phyloP scores from a whole-genome alignment of 1,284 basidiomycete species.

The Inonotus obliquus region DNA sequence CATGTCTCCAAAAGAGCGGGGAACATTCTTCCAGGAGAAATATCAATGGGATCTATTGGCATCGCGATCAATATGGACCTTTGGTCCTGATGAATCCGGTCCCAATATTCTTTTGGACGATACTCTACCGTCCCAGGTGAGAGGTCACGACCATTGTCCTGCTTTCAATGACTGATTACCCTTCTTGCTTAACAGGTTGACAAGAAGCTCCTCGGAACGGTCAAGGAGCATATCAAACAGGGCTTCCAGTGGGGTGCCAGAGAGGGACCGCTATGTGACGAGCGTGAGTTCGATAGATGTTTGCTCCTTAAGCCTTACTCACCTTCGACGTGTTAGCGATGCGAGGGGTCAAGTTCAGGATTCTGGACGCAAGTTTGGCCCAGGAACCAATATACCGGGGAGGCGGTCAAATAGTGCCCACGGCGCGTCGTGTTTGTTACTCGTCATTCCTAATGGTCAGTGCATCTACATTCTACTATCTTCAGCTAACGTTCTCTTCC shows the following conservation, averaged over 20 bases:
- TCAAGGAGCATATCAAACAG: conserved; percentile 95
- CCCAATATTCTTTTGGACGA: conserved; percentile 95
- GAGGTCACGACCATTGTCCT: conserved; percentile 3
- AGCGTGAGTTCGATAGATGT: conserved; percentile 66
- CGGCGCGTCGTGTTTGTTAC: conserved; percentile 95
- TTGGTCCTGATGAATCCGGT: conserved; percentile 94
- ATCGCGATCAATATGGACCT: conserved; percentile 99
- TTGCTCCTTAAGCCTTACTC: not conserved
- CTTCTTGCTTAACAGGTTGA: conserved; percentile 56
- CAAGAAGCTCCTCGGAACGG: conserved; percentile 85
- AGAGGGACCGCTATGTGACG: conserved; percentile 96
- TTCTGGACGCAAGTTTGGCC: conserved; percentile 88
- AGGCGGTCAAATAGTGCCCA: conserved; percentile 97
- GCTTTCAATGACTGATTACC: not conserved
- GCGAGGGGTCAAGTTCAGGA: conserved; percentile 96
- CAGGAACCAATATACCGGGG: conserved; percentile 96
- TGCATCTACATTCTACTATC: conserved; percentile 11
- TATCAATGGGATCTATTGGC: conserved; percentile 99
- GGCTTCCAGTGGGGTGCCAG: conserved; percentile 99
- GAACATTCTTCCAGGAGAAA: conserved; percentile 91
- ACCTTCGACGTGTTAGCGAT: conserved; percentile 57
- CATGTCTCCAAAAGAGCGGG: conserved; percentile 90
- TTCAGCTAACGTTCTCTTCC: conserved; percentile 14
- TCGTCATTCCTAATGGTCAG: conserved; percentile 96
- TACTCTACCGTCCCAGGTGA: conserved; percentile 88